Evolutionary conservation across 2,329 filamentous ascomycete genomes (phyloP).

Genomic region (Calonectria pseudoturangicola): DNA sequence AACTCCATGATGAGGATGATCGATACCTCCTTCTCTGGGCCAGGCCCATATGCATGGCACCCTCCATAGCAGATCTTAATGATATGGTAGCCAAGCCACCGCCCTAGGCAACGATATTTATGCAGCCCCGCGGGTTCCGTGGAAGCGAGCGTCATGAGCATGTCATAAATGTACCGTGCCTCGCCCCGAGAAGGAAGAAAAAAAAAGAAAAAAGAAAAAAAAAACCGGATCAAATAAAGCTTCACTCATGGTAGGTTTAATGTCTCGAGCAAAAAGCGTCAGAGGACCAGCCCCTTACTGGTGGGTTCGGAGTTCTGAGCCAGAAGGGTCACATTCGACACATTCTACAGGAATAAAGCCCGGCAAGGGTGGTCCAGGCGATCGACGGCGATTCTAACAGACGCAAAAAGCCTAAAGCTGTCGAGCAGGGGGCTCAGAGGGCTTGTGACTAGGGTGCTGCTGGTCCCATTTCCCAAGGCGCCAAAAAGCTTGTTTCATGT

Average conservation of each 20-base stretch:
- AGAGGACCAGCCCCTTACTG: neutral
- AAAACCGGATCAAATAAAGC: neutral
- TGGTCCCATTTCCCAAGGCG: slow-evolving; percentile 21
- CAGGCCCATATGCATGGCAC: slow-evolving; percentile 2
- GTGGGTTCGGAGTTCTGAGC: neutral
- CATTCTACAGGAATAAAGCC: slow-evolving; percentile 4
- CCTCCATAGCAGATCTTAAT: slow-evolving; percentile 6
- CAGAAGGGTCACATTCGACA: neutral
- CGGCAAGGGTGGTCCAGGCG: slow-evolving; percentile 13
- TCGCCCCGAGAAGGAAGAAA: neutral
- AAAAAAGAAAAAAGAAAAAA: no score
- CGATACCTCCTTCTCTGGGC: slow-evolving; percentile 5
- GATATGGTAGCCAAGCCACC: slow-evolving; percentile 9
- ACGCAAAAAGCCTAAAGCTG: slow-evolving; percentile 29
- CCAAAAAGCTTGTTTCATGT: slow-evolving; percentile 34
- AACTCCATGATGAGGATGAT: slow-evolving; percentile 17
- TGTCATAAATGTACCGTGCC: neutral
- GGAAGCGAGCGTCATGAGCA: slow-evolving; percentile 1
- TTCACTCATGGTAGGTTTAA: neutral
- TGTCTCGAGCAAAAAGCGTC: neutral
- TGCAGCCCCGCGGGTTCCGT: slow-evolving; percentile 1
- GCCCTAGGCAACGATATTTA: slow-evolving; percentile 16
- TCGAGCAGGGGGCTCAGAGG: slow-evolving; percentile 8
- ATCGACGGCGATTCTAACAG: slow-evolving; percentile 26
- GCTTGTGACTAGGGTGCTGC: slow-evolving; percentile 8